A percentile compares a stretch with the other conserved stretches of the same genome.
These are phyloP conservation scores for Botrytis aclada DNA, from an alignment of 2,329 filamentous ascomycete genomes.

Conservation along the genomic window DNA sequence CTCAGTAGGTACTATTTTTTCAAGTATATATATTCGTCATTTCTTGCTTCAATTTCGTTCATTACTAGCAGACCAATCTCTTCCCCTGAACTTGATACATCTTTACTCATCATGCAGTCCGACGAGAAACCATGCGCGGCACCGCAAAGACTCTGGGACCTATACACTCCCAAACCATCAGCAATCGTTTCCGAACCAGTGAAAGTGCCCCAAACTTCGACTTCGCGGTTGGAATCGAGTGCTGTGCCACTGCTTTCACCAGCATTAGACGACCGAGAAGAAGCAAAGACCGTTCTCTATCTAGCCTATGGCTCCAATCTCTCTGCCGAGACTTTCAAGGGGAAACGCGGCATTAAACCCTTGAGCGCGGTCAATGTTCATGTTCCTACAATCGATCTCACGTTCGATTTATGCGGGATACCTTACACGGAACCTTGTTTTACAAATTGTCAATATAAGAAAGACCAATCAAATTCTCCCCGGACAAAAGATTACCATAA, in stretches of 20 bases:
- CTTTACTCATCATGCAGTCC: neutral
- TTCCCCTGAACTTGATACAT: neutral
- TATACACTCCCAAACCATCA: neutral
- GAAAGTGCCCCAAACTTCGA: neutral
- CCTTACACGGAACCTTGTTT: slow-evolving; percentile 92
- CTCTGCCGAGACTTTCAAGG: slow-evolving; percentile 73
- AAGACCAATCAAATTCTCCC: slow-evolving; percentile 32
- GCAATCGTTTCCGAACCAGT: neutral
- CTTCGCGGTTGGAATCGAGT: neutral
- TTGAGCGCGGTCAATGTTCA: slow-evolving; percentile 78
- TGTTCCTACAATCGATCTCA: slow-evolving; percentile 72
- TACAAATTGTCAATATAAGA: slow-evolving; percentile 67
- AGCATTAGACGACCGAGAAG: slow-evolving; percentile 19
- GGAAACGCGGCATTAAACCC: slow-evolving; percentile 73
- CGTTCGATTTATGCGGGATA: slow-evolving; percentile 81
- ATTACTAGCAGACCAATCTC: slow-evolving; percentile 11
- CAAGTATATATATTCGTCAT: neutral
- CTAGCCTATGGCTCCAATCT: slow-evolving; percentile 93
- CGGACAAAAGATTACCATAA: slow-evolving; percentile 46
- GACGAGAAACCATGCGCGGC: neutral
- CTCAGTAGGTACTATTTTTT: neutral
- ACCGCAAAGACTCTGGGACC: slow-evolving; percentile 16
- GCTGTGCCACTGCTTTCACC: slow-evolving; percentile 18
- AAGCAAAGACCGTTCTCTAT: slow-evolving; percentile 62
- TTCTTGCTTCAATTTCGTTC: neutral